phyloP scores from a whole-genome alignment of 352 stramenopile genomes.

The Thalassiosira exigua region DNA sequence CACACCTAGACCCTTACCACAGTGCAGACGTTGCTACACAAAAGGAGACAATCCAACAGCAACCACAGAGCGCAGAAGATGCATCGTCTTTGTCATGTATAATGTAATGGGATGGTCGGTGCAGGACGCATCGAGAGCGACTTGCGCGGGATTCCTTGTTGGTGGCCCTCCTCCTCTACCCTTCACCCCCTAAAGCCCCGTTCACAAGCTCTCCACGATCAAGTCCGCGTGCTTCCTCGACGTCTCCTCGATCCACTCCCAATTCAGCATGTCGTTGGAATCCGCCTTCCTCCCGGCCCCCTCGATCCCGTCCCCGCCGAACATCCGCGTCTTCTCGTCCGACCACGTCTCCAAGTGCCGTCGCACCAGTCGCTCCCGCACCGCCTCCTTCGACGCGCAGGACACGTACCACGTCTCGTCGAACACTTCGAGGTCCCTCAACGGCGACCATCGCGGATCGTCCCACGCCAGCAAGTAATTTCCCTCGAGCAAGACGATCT shows the following conservation, averaged over 20 bases:
- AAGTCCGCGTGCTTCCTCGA: conserved; percentile 45
- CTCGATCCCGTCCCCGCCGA: conserved; percentile 47
- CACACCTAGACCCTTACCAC: no score
- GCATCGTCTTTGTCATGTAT: no score
- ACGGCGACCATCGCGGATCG: conserved; percentile 56
- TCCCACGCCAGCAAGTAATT: conserved; percentile 75
- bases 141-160: no score
- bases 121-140: no score
- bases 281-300: conserved; percentile 65
- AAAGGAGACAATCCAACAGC: no score
- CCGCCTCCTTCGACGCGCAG: conserved; percentile 45
- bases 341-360: conserved; percentile 75
- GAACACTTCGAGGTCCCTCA: conserved; percentile 57
- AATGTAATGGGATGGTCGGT: no score
- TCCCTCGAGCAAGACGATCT: conserved; percentile 80
- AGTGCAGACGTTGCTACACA: no score
- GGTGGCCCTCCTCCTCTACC: no score
- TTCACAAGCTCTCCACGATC: conserved; percentile 3
- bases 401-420: conserved; percentile 79
- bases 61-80: no score
- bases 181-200: no score
- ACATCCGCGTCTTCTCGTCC: conserved; percentile 70
- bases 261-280: conserved; percentile 69
- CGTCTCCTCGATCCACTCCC: conserved; percentile 55
- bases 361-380: conserved; percentile 62